A percentile compares a stretch with the other conserved stretches of the same genome.
phyloP scores from a whole-genome alignment of 2,329 filamentous ascomycete genomes.

The Pseudocercospora fuligena region DNA sequence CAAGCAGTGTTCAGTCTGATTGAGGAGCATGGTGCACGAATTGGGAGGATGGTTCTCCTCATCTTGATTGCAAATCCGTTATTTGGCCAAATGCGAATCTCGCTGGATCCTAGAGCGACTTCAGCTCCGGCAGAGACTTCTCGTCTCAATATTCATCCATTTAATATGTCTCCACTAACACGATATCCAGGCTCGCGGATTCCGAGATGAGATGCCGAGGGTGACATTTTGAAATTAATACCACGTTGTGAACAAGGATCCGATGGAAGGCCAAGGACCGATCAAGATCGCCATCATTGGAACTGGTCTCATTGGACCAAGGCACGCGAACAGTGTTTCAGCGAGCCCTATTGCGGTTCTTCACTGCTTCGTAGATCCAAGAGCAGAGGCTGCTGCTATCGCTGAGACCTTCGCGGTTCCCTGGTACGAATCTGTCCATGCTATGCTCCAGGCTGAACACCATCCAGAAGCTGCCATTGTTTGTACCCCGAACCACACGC shows the following conservation, averaged over 20 bases:
- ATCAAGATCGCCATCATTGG: conserved; percentile 53
- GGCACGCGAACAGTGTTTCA: conserved; percentile 55
- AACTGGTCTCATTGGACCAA: conserved; percentile 56
- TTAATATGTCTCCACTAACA: conserved; percentile 4
- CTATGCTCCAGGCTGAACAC: conserved; percentile 47
- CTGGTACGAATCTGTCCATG: conserved; percentile 48
- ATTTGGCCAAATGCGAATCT: not conserved
- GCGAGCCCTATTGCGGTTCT: conserved; percentile 43
- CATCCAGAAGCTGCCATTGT: conserved; percentile 62
- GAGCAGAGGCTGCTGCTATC: conserved; percentile 43
- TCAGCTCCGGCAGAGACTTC: not conserved
- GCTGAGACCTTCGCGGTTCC: conserved; percentile 47
- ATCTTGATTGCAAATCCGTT: not conserved
- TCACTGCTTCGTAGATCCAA: conserved; percentile 54
- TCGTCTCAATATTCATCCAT: conserved; percentile 11
- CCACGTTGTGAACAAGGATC: not conserved
- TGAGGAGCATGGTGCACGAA: not conserved
- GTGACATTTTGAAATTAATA: too few species aligned
- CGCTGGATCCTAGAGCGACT: not conserved
- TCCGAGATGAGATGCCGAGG: not conserved
- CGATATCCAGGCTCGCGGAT: not conserved
- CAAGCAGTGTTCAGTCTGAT: not conserved
- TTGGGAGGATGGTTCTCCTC: not conserved
- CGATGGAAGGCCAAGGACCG: not conserved
- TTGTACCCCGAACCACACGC: conserved; percentile 65